phyloP scores from a whole-genome alignment of 768 basidiomycete species.

The Vararia minispora region DNA sequence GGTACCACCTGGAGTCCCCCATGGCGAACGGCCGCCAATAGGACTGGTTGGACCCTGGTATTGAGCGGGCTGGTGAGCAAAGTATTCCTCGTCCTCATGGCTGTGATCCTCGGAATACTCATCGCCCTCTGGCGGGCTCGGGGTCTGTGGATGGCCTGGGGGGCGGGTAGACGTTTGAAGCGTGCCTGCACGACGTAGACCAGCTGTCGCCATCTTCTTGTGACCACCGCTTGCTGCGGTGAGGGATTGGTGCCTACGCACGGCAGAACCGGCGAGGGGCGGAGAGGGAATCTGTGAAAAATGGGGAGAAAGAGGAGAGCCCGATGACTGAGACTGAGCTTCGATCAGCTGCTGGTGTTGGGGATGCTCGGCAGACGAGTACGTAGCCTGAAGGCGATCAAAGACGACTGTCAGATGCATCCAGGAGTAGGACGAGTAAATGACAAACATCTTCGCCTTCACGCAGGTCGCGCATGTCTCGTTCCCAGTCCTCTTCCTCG shows the following conservation, averaged over 20 bases:
- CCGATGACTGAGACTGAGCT: slow-evolving; percentile 31
- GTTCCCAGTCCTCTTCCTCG: slow-evolving; percentile 84
- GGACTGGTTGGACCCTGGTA: slow-evolving; percentile 41
- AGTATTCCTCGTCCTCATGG: slow-evolving; percentile 52
- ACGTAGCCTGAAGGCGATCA: background rate
- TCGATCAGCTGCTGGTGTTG: slow-evolving; percentile 42
- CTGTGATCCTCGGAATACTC: slow-evolving; percentile 44
- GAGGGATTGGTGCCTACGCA: slow-evolving; percentile 72
- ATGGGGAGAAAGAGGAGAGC: slow-evolving; percentile 56
- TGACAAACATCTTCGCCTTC: slow-evolving; percentile 56
- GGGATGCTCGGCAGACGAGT: slow-evolving; percentile 10
- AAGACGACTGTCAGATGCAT: background rate
- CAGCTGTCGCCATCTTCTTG: slow-evolving; percentile 34
- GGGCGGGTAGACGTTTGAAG: slow-evolving; percentile 40
- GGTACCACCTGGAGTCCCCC: slow-evolving; percentile 38
- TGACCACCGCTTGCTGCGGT: slow-evolving; percentile 43
- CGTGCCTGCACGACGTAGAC: slow-evolving; percentile 69
- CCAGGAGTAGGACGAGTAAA: slow-evolving; percentile 4
- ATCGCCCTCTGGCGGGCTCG: slow-evolving; percentile 41
- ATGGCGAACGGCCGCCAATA: slow-evolving; percentile 54
- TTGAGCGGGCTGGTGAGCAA: slow-evolving; percentile 26
- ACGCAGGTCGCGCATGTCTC: slow-evolving; percentile 43
- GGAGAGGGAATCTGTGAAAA: slow-evolving; percentile 55
- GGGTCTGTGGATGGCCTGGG: slow-evolving; percentile 26
- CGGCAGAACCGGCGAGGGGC: slow-evolving; percentile 42